A percentile compares a stretch with the other conserved stretches of the same genome.
phyloP scores from a whole-genome alignment of 2,329 filamentous ascomycete genomes.

The Phaeosphaeria sp. region DNA sequence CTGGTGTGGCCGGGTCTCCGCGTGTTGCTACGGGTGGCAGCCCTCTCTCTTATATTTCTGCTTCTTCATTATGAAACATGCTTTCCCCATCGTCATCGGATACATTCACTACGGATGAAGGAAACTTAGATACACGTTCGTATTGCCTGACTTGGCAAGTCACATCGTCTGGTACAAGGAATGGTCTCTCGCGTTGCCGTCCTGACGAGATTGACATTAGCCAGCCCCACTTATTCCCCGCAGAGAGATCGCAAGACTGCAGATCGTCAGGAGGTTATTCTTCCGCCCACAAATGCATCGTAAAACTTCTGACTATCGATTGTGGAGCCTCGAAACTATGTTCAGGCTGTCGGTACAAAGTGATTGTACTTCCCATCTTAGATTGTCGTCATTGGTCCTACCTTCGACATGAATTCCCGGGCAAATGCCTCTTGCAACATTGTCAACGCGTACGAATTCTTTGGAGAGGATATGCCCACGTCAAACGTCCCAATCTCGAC shows the following conservation, averaged over 20 bases:
- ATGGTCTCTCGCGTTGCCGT: neutral
- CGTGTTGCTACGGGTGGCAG: neutral
- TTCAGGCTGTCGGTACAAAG: no score
- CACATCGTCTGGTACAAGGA: constrained; percentile 6
- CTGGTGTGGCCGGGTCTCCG: neutral
- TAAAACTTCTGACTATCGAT: neutral
- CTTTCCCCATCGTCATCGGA: neutral
- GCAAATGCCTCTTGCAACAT: no score
- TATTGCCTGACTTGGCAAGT: constrained; percentile 3
- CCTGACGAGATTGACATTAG: constrained; percentile 12
- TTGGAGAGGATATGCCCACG: no score
- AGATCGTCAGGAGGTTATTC: constrained; percentile 3
- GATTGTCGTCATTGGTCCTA: no score
- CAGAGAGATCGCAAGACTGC: constrained; percentile 1
- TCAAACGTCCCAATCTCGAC: no score
- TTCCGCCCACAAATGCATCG: neutral
- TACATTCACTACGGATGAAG: neutral
- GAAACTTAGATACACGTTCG: neutral
- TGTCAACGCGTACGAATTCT: no score
- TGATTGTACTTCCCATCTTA: no score
- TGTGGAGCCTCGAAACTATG: neutral
- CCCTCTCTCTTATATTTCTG: neutral
- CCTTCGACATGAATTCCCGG: no score
- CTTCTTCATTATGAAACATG: neutral
- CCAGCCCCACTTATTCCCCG: constrained; percentile 11